A percentile compares a stretch with the other conserved stretches of the same genome.
Evolutionary conservation across 2,329 filamentous ascomycete genomes (phyloP).

Genomic region (Microdochium trichocladiopsis): DNA sequence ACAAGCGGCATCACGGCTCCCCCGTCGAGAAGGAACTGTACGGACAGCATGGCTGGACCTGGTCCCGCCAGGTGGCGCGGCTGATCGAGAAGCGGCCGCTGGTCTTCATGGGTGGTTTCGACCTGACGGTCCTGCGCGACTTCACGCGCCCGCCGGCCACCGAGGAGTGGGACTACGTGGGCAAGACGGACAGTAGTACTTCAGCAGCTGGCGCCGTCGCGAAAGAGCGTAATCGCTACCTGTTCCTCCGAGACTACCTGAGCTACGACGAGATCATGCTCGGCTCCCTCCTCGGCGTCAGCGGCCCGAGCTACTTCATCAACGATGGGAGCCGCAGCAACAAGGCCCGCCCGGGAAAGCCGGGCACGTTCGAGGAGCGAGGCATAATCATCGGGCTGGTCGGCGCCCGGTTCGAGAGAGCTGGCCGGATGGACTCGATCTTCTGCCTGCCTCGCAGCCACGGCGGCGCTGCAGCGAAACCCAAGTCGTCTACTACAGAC

Average conservation of each 20-base stretch:
- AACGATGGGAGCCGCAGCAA: conserved; percentile 20
- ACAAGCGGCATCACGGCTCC: conserved; percentile 16
- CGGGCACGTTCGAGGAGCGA: conserved; percentile 14
- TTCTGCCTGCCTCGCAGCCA: conserved; percentile 1
- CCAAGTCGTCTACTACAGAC: not conserved
- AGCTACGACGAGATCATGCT: conserved; percentile 28
- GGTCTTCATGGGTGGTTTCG: conserved; percentile 10
- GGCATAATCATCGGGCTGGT: conserved; percentile 24
- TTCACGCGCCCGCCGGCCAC: not conserved
- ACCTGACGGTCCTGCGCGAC: conserved; percentile 15
- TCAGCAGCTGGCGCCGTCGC: conserved; percentile 4
- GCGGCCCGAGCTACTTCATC: conserved; percentile 20
- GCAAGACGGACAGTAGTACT: conserved; percentile 5
- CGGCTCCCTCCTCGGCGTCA: conserved; percentile 19
- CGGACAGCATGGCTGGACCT: conserved; percentile 9
- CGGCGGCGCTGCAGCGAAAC: not conserved
- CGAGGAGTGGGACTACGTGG: conserved; percentile 18
- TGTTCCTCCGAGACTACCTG: conserved; percentile 16
- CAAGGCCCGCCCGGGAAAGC: not conserved
- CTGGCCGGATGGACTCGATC: conserved; percentile 17
- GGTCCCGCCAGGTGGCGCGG: conserved; percentile 13
- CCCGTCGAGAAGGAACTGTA: conserved; percentile 13
- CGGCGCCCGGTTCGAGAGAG: conserved; percentile 21
- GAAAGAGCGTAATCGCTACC: conserved; percentile 6
- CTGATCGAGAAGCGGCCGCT: conserved; percentile 16